Evolutionary conservation across 164 flowering plant genomes (phyloP), one percentile per base, ranked within the genome.

Genomic region (Cinnamomum chago): DNA sequence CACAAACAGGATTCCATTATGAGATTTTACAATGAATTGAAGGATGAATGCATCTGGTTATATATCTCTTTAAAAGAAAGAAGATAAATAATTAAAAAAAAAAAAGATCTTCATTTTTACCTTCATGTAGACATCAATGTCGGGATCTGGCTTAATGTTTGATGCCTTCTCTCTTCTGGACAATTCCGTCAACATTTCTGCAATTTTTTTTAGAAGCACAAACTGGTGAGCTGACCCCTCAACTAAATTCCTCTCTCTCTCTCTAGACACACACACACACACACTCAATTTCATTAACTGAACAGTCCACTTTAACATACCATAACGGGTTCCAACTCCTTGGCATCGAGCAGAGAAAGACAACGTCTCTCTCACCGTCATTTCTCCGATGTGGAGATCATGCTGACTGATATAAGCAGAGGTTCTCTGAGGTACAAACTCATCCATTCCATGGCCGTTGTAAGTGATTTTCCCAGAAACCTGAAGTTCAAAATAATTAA

Each of bases 121-220:
- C 97, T 94, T 94, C 98, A 95, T 95, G 84, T 87, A 95, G 65
- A 95, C 91, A 83, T 93, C 98, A 2, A 95, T 0, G 69, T 67
- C 50, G 4, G 69, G 69, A 15, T 67, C 69, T 3, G 69, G 69
- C 12, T 67, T 67, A 67, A 67, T 67, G 47, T 67, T 33, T 33
- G 69, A 33, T 67, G 40, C 90, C 72, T 86, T 93, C 78, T 95
- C 98, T 75, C 97, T 88, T 77, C 89, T 90, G 40, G 90, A 89
- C 64, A 95, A 88, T 84, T 95, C 98, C 15, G 77, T 73, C 20
- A 67, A 20, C 69, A 67, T 67, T 3, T 67, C 69, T 67, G 69
- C 24, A 30, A 64, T 2, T 64, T 13, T 3, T 22, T 25, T 64
- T 14, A 64, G 28, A 4, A 64, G 12, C 5, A 25, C 17, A 28